Conservation (phyloP, 2,329 filamentous ascomycete species). For the Paecilomyces fulvus region DNA sequence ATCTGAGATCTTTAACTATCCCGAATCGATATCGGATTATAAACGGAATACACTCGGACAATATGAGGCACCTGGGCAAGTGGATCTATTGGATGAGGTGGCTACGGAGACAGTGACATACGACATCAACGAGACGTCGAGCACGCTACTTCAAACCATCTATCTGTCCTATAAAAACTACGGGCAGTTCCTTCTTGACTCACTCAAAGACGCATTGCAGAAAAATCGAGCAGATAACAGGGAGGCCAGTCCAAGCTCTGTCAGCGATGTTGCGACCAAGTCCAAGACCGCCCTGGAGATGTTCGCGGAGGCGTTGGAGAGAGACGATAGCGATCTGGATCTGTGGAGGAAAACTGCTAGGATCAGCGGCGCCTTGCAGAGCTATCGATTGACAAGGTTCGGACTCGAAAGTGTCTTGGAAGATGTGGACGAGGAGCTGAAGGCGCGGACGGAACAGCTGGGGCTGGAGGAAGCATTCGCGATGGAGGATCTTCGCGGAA, state of each 20-base stretch:
- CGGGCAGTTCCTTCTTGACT: conserved; percentile 83
- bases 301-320: conserved; percentile 55
- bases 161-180: conserved; percentile 95
- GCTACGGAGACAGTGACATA: conserved; percentile 32
- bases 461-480: conserved; percentile 50
- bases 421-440: conserved; percentile 50
- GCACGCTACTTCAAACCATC: conserved; percentile 76
- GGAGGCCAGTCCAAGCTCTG: conserved; percentile 8
- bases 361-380: conserved; percentile 49
- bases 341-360: conserved; percentile 55
- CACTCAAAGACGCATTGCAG: conserved; percentile 46
- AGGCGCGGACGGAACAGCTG: conserved; percentile 47
- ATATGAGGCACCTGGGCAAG: conserved; percentile 34
- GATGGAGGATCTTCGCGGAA: conserved; percentile 41
- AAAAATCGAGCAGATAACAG: conserved; percentile 8
- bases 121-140: conserved; percentile 64
- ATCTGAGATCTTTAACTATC: conserved; percentile 90
- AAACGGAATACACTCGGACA: conserved; percentile 54
- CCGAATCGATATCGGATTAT: conserved; percentile 78
- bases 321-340: conserved; percentile 56
- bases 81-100: conserved; percentile 32
- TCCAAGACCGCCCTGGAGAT: conserved; percentile 39
- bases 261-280: conserved; percentile 22
- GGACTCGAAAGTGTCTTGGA: conserved; percentile 57
- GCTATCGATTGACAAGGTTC: conserved; percentile 51